Conservation (phyloP, 345 rosid species). For the Eucalyptus leucophloia region DNA sequence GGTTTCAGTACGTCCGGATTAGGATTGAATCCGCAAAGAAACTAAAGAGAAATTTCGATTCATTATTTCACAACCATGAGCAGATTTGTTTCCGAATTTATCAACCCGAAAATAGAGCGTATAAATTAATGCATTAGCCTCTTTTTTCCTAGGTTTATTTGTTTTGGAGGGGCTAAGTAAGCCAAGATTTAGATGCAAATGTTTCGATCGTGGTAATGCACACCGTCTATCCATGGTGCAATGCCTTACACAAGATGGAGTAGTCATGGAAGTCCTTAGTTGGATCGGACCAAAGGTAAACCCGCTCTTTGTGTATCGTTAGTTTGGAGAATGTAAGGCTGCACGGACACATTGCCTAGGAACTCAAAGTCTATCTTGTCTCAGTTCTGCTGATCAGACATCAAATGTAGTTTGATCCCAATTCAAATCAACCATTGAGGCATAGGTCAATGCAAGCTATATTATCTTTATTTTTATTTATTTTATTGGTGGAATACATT, state of each 20-base stretch:
- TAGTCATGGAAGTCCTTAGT: conserved; percentile 63
- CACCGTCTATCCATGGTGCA: background rate
- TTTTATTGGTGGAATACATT: no score
- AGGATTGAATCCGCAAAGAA: no score
- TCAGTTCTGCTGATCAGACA: conserved; percentile 55
- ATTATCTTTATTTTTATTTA: no score
- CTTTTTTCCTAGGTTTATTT: no score
- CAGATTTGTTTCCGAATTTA: no score
- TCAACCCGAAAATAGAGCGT: no score
- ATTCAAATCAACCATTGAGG: background rate
- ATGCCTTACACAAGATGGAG: conserved; percentile 69
- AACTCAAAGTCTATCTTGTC: conserved; percentile 80
- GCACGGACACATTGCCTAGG: conserved; percentile 49
- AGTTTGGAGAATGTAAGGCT: background rate
- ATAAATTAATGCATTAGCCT: no score
- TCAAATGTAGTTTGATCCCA: background rate
- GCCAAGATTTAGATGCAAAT: no score
- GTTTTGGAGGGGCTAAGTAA: no score
- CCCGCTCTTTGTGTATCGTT: conserved; percentile 50
- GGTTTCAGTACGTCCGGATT: no score
- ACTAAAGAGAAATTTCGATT: no score
- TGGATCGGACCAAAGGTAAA: conserved; percentile 85
- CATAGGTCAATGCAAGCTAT: background rate
- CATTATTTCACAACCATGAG: no score
- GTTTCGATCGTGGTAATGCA: background rate